A percentile compares a stretch with the other conserved stretches of the same genome.
Conservation (phyloP, 2,329 filamentous ascomycete genomes). For the Exophiala dermatitidis region DNA sequence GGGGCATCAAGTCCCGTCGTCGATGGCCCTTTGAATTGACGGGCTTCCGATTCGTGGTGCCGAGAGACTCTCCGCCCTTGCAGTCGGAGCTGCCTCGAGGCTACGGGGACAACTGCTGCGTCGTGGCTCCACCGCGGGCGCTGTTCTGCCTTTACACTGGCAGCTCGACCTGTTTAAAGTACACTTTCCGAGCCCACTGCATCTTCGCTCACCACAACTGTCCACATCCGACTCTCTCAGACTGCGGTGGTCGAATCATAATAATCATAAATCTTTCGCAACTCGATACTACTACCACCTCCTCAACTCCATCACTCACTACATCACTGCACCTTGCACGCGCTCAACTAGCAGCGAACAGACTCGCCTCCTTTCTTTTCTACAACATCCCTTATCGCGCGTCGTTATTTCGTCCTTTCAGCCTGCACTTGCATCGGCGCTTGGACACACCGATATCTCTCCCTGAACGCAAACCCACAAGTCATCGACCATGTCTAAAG, state of each 20-base stretch:
- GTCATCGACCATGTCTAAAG: constrained; percentile 43
- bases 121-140: not conserved
- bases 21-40: constrained; percentile 11
- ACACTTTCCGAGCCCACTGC: not conserved
- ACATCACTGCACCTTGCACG: too few relatives aligned
- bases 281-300: too few relatives aligned
- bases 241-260: not conserved
- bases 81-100: not conserved
- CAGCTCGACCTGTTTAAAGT: not conserved
- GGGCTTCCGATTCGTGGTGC: constrained; percentile 22
- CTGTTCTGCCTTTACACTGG: not conserved
- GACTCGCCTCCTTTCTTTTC: too few relatives aligned
- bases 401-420: not conserved
- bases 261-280: not conserved
- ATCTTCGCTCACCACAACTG: not conserved
- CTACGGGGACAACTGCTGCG: not conserved
- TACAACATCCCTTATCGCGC: too few relatives aligned
- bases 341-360: too few relatives aligned
- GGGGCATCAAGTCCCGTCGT: constrained; percentile 15
- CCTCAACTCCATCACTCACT: too few relatives aligned
- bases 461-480: not conserved
- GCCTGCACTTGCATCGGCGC: not conserved
- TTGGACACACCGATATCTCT: not conserved
- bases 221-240: not conserved
- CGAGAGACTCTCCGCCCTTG: not conserved